phyloP scores from a whole-genome alignment of 805 yeast species.

The Kuraishia molischiana region DNA sequence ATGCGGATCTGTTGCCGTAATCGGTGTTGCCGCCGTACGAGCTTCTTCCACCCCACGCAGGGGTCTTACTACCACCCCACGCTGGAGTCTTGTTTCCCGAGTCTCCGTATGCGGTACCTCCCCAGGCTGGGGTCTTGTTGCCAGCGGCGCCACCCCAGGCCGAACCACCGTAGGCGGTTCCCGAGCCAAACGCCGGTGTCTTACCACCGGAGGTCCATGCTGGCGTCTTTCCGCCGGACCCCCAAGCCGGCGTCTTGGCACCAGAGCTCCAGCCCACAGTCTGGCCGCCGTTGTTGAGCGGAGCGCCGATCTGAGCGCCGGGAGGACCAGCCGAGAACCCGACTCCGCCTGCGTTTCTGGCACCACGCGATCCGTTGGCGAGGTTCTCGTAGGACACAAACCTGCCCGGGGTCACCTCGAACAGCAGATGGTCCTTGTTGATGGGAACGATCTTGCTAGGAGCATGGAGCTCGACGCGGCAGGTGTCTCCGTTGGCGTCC shows the following conservation, averaged over 20 bases:
- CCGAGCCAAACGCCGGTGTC: conserved; percentile 36
- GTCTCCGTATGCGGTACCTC: too few species aligned
- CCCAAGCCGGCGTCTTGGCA: conserved; percentile 39
- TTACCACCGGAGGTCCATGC: conserved; percentile 20
- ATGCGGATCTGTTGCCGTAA: conserved; percentile 30
- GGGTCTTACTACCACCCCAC: conserved; percentile 33
- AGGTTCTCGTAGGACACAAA: conserved; percentile 74
- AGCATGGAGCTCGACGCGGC: conserved; percentile 90
- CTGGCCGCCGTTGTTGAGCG: conserved; percentile 19
- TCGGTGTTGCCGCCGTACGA: conserved; percentile 41
- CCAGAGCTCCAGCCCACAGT: conserved; percentile 15
- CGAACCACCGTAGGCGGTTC: conserved; percentile 1
- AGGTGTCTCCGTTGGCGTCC: conserved; percentile 86
- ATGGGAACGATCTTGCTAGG: conserved; percentile 83
- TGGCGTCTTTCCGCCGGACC: conserved; percentile 18
- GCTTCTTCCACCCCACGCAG: conserved; percentile 37
- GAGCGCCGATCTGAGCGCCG: conserved; percentile 16
- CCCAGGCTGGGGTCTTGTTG: conserved; percentile 21
- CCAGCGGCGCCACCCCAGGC: too few species aligned
- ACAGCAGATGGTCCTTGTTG: conserved; percentile 68
- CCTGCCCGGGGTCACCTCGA: conserved; percentile 55
- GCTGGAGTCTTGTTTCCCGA: conserved; percentile 42
- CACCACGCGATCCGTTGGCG: conserved; percentile 35
- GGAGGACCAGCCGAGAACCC: conserved; percentile 12
- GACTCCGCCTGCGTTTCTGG: conserved; percentile 19